These are phyloP conservation scores for Claviceps africana DNA, from an alignment of 2,329 filamentous ascomycete species.

Conservation along the genomic window DNA sequence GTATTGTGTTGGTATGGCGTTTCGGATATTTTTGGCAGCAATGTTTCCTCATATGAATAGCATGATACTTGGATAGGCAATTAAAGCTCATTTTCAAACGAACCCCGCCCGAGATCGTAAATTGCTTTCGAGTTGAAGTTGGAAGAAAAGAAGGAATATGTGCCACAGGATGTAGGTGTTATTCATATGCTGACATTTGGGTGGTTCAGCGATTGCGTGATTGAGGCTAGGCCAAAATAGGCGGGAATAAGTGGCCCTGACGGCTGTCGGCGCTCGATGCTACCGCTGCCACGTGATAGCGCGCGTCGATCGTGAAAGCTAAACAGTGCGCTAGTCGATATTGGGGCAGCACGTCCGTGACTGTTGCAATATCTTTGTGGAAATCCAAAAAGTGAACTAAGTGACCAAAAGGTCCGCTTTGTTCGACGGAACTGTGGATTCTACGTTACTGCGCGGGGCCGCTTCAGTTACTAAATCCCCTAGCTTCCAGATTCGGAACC, in stretches of 20 bases:
- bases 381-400: background rate
- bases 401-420: background rate
- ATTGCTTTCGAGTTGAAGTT: conserved; percentile 10
- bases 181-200: conserved; percentile 8
- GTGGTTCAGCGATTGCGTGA: conserved; percentile 19
- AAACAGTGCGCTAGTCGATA: background rate
- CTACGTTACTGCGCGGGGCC: background rate
- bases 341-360: background rate
- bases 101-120: background rate
- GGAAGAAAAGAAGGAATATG: conserved; percentile 6
- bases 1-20: conserved; percentile 1
- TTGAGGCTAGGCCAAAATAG: conserved; percentile 15
- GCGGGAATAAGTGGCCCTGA: conserved; percentile 1
- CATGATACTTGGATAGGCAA: conserved; percentile 10
- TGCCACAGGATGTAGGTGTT: conserved; percentile 8
- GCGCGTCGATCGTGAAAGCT: background rate
- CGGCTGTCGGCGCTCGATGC: background rate
- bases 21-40: background rate
- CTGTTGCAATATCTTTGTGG: background rate
- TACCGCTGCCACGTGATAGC: background rate
- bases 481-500: background rate
- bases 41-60: conserved; percentile 4
- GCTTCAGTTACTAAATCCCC: background rate
- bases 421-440: background rate
- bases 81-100: conserved; percentile 8